Percentiles rank a stretch among this genome's conserved stretches.
phyloP scores from a whole-genome alignment of 805 yeast genomes.

The Candida argentea region DNA sequence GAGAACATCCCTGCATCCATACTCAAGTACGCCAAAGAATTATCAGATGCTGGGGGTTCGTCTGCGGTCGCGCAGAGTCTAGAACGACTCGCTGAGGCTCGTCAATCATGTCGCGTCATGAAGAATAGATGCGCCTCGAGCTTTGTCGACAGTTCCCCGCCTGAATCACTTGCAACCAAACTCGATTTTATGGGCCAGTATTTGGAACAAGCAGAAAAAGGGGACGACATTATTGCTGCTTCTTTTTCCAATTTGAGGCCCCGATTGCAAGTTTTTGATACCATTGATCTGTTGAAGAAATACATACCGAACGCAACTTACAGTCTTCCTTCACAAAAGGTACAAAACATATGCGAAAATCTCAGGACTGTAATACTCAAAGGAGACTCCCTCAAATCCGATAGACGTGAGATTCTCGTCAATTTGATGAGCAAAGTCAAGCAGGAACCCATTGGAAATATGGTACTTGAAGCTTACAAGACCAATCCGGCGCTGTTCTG shows the following conservation, averaged over 20 bases:
- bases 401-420: slow-evolving; percentile 30
- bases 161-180: slow-evolving; percentile 28
- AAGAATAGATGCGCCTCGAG: slow-evolving; percentile 39
- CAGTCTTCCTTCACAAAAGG: slow-evolving; percentile 21
- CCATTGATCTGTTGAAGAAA: slow-evolving; percentile 18
- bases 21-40: slow-evolving; percentile 43
- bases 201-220: slow-evolving; percentile 45
- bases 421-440: slow-evolving; percentile 34
- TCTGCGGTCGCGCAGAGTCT: slow-evolving; percentile 30
- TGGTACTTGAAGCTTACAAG: slow-evolving; percentile 40
- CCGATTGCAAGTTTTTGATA: slow-evolving; percentile 34
- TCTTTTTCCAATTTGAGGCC: too few relatives aligned
- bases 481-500: slow-evolving; percentile 7
- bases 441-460: slow-evolving; percentile 42
- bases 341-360: slow-evolving; percentile 20
- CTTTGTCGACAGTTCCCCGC: too few relatives aligned
- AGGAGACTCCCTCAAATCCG: slow-evolving; percentile 19
- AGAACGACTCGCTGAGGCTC: slow-evolving; percentile 34
- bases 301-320: slow-evolving; percentile 33
- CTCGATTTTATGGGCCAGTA: slow-evolving; percentile 38
- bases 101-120: slow-evolving; percentile 29
- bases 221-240: too few relatives aligned
- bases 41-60: slow-evolving; percentile 45
- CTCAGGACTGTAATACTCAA: slow-evolving; percentile 25
- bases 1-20: slow-evolving; percentile 49